Base-by-base conservation (phyloP, 2,329 filamentous ascomycete genomes). In the Trichoderma atrobrunneum region DNA sequence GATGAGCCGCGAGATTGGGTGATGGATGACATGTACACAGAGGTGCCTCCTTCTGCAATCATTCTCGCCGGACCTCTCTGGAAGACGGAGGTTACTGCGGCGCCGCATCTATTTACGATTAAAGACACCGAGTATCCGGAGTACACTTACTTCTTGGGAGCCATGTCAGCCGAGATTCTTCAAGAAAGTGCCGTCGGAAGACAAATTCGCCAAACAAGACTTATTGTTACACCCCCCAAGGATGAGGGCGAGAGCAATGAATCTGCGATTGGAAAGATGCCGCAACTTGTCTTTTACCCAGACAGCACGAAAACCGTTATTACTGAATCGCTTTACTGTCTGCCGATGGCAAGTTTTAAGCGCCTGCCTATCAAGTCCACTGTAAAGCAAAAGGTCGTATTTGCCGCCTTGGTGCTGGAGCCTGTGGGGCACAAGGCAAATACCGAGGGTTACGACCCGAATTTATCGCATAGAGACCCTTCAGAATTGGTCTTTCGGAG, bases 11-110 rank as follows among this genome's bases (percentile, higher is more conserved):
- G 70, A 12, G 51, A 66, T 11, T 66, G 70, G 70, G 61, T 66
- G 3, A 43, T 26, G 14, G 70, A 71, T 21, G 70, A 71, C 39
- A 71, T 71, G 70, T 71, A 71, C n/a, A 61, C 62, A 7, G 70
- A 66, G 18, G 70, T 67, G 26, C 62, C 70, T 1, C 70, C 70
- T 7, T 66, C 70, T 6, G 62, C 54, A 3, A 54, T 71, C 10
- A 16, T 51, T 21, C 26, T 66, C 12, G 26, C 36, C 1, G 70
- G 70, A 7, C 62, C 62, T 12, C n/a, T 71, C 3, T 71, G 70
- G 70, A 71, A 66, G 24, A 71, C 70, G 21, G 26, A 71, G 11
- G 18, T 71, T 11, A 32, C 5, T 2, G 28, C 54, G 8, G 24
- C 34, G 2, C 28, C 24, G 5, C 28, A 34, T 16, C 54, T 63